These are phyloP conservation scores for Boletus patriciae DNA, from an alignment of 768 basidiomycete genomes.

Conservation along the genomic window DNA sequence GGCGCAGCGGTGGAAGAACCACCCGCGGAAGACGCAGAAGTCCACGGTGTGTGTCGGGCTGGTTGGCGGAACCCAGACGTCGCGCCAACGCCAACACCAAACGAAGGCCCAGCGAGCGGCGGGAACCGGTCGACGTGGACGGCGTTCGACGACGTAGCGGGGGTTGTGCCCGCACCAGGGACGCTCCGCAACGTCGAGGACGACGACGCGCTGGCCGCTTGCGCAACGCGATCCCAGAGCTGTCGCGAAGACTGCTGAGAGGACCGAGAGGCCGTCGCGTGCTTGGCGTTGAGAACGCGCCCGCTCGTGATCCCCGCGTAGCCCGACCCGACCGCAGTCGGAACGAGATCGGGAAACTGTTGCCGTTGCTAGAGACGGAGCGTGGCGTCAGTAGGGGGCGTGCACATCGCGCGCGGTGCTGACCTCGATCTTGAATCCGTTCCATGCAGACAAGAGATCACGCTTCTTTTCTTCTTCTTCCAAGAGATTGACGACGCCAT, in stretches of 20 bases:
- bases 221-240: slow-evolving; percentile 86
- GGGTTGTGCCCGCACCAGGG: slow-evolving; percentile 11
- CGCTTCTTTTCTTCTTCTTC: slow-evolving; percentile 85
- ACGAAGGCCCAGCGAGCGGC: slow-evolving; percentile 21
- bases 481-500: slow-evolving; percentile 70
- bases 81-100: background rate
- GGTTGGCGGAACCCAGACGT: slow-evolving; percentile 39
- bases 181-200: slow-evolving; percentile 37
- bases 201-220: slow-evolving; percentile 62
- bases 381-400: background rate
- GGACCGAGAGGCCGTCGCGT: slow-evolving; percentile 61
- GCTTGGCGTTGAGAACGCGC: slow-evolving; percentile 81
- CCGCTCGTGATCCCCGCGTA: slow-evolving; percentile 83
- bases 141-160: slow-evolving; percentile 32
- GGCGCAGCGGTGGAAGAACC: background rate
- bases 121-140: slow-evolving; percentile 30
- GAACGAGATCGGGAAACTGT: slow-evolving; percentile 78
- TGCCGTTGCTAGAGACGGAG: slow-evolving; percentile 63
- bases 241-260: slow-evolving; percentile 60
- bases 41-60: slow-evolving; percentile 64
- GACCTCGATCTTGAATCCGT: slow-evolving; percentile 84
- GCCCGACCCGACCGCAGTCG: slow-evolving; percentile 55
- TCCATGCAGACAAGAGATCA: slow-evolving; percentile 75
- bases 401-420: slow-evolving; percentile 29
- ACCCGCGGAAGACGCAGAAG: slow-evolving; percentile 30